Evolutionary conservation across 1,284 basidiomycete genomes (phyloP), one percentile per base, ranked within the genome.

Genomic region (Waitea zeae): DNA sequence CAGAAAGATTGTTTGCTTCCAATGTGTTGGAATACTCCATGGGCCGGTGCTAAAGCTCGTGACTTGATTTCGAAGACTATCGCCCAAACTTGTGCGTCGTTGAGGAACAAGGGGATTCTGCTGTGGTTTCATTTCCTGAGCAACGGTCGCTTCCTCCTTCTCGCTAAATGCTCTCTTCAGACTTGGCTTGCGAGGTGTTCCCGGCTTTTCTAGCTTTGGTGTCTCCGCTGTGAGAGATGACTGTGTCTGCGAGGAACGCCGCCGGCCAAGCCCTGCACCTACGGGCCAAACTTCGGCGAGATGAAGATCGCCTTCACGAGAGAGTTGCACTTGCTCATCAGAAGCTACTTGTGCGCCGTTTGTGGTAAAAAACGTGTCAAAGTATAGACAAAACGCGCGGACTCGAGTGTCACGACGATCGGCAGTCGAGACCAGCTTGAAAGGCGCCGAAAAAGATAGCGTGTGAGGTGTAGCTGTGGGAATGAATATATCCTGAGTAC

Each of bases 1-100:
- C 42, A 97, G 57, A 54, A 98, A 95, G 9, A 90, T 49, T 0
- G 92, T 92, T 51, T 98, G 93, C 53, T 93, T 93, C 93, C 93
- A 98, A 53, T 98, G 93, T n/a, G 93, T 98, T 15, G 83, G 75
- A 33, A 75, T 71, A 41, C 83, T 86, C 45, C 58, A 57, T 3
- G 93, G 89, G 1, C 89, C 87, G 0, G 93, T 98, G 42, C 88
- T 93, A 54, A 97, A 97, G 51, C 81, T 84, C 5, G 74, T 73
- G 20, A 75, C 58, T 12, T 15, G 29, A 20, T 63, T 62, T 58
- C 36, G 55, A 46, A 41, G 59, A 49, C 37, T 43, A 35, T 47
- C 45, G 34, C 44, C 50, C 13, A 49, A 44, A 40, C 51, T 54
- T 47, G 49, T 45, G 13, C 72, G 56, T 31, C 77, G 57, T 42